phyloP scores from a whole-genome alignment of 148 eudicot genomes.

The Euryodendron excelsum region DNA sequence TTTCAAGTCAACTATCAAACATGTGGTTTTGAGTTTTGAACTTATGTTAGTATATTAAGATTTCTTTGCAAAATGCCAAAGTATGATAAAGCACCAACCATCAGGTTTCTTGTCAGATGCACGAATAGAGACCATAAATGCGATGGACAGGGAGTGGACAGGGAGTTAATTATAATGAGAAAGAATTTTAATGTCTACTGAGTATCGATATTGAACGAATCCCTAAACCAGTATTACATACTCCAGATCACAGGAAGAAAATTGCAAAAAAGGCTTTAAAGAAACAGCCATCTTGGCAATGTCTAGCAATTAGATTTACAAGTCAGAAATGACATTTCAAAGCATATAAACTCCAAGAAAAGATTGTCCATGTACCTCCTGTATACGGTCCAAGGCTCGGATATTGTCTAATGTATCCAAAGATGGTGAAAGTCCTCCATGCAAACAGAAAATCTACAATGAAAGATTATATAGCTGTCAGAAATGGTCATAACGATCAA shows the following conservation, averaged over 20 bases:
- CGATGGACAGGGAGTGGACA: background rate
- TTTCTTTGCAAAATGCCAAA: background rate
- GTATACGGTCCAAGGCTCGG: constrained; percentile 84
- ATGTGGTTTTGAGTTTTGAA: background rate
- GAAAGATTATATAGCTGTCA: constrained; percentile 3
- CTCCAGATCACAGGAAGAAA: background rate
- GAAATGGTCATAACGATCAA: background rate
- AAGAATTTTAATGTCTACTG: background rate
- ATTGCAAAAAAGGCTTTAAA: background rate
- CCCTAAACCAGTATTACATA: background rate
- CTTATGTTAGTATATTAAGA: background rate
- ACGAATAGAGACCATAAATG: no score
- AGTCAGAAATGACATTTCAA: background rate
- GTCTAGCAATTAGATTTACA: background rate
- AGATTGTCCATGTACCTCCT: constrained; percentile 49
- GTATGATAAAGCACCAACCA: background rate
- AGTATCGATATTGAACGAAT: constrained; percentile 10
- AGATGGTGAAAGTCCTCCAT: constrained; percentile 92
- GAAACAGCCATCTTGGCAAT: background rate
- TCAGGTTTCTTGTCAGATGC: background rate
- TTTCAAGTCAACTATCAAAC: no score
- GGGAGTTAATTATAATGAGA: background rate
- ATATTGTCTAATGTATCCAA: constrained; percentile 83
- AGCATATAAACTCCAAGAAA: background rate
- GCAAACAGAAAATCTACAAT: constrained; percentile 80